These are phyloP conservation scores for Arabidopsis thaliana DNA, from an alignment of 345 rosid species.

Conservation along the genomic window DNA sequence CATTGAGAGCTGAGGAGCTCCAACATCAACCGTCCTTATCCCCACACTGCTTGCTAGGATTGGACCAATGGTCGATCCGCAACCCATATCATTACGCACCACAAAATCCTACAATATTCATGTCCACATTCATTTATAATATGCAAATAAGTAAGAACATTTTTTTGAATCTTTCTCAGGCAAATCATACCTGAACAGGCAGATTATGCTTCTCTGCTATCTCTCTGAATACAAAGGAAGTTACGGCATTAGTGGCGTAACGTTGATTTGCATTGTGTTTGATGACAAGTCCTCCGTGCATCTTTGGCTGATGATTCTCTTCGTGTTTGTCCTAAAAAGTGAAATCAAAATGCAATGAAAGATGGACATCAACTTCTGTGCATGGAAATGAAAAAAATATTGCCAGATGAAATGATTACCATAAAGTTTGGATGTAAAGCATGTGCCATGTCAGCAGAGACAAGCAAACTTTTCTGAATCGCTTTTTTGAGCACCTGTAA, in stretches of 20 bases:
- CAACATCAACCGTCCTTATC: constrained; percentile 92
- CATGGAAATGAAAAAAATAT: neutral
- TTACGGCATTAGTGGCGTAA: constrained; percentile 93
- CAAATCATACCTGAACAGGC: constrained; percentile 73
- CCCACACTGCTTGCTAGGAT: constrained; percentile 95
- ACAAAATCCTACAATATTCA: constrained; percentile 75
- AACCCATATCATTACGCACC: constrained; percentile 92
- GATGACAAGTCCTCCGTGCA: constrained; percentile 99
- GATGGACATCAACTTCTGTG: constrained; percentile 5
- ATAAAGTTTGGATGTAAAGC: constrained; percentile 93
- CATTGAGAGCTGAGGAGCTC: constrained; percentile 97
- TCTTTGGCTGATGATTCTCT: constrained; percentile 92
- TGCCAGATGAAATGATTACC: constrained; percentile 48
- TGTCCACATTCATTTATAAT: neutral
- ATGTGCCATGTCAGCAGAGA: constrained; percentile 99
- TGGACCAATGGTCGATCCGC: constrained; percentile 98
- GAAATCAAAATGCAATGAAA: constrained; percentile 24
- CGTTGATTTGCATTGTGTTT: constrained; percentile 98
- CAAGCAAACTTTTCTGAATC: constrained; percentile 83
- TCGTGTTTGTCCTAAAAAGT: constrained; percentile 87
- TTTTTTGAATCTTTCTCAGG: neutral
- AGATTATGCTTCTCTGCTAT: constrained; percentile 74
- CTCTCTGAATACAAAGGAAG: constrained; percentile 82
- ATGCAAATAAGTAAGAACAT: constrained; percentile 13
- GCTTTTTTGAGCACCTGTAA: constrained; percentile 84